A percentile compares a stretch with the other conserved stretches of the same genome.
Conservation (phyloP, 371 early-diverging fungal species). For the Gilbertella persicaria region DNA sequence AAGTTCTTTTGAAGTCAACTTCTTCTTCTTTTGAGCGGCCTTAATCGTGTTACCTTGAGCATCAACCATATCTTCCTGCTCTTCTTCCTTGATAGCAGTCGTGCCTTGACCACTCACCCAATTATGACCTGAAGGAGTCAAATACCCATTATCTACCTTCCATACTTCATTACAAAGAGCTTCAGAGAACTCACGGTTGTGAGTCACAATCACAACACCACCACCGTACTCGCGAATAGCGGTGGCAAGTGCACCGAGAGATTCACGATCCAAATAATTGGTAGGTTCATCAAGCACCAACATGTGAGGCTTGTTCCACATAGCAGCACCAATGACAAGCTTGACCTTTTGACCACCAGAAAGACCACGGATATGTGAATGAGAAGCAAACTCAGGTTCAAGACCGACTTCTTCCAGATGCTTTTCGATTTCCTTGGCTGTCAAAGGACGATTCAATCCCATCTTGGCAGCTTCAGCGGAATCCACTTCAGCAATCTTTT, state of each 20-base stretch:
- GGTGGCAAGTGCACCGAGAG: conserved; percentile 70
- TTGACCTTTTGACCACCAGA: conserved; percentile 94
- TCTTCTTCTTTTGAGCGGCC: conserved; percentile 49
- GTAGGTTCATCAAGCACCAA: conserved; percentile 90
- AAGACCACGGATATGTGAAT: conserved; percentile 82
- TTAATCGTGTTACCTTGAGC: conserved; percentile 52
- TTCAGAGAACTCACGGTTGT: conserved; percentile 73
- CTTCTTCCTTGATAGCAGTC: conserved; percentile 39
- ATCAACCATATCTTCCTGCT: conserved; percentile 44
- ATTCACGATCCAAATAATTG: conserved; percentile 80
- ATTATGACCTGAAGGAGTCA: conserved; percentile 53
- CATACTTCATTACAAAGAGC: conserved; percentile 72
- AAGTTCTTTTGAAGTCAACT: conserved; percentile 49
- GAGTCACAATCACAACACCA: conserved; percentile 76
- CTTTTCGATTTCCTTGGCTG: conserved; percentile 67
- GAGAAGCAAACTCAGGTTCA: conserved; percentile 74
- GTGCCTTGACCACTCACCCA: conserved; percentile 52
- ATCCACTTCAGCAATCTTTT: conserved; percentile 67
- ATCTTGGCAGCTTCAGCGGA: conserved; percentile 66
- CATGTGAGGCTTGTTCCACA: conserved; percentile 87
- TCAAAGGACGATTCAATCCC: conserved; percentile 65
- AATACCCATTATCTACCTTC: conserved; percentile 70
- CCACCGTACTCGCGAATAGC: conserved; percentile 73
- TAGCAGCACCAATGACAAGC: conserved; percentile 82
- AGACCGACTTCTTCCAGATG: conserved; percentile 71